These are phyloP conservation scores for Podaxis pistillaris DNA, from an alignment of 768 basidiomycete species.

Conservation along the genomic window DNA sequence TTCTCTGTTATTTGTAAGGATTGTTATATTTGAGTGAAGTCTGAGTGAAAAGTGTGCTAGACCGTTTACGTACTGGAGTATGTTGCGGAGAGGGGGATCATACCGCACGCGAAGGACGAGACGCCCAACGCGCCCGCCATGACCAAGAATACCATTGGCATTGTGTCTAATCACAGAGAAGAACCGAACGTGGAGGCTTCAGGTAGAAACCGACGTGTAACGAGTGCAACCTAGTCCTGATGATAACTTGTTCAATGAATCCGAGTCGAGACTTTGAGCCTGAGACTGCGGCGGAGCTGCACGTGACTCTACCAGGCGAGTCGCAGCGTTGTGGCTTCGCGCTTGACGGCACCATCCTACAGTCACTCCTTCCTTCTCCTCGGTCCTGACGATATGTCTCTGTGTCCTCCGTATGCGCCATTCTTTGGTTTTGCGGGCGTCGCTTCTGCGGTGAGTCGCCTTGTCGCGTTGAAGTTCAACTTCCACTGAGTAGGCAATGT, in stretches of 20 bases:
- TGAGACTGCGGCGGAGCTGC: neutral
- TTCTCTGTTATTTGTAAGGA: slow-evolving; percentile 24
- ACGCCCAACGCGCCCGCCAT: slow-evolving; percentile 65
- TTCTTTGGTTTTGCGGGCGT: slow-evolving; percentile 99
- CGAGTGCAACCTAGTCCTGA: neutral
- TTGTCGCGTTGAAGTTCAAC: neutral
- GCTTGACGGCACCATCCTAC: neutral
- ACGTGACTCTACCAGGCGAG: neutral
- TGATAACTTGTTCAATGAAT: neutral
- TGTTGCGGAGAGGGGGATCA: slow-evolving; percentile 70
- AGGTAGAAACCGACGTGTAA: neutral
- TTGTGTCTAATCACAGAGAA: slow-evolving; percentile 15
- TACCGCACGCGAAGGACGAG: slow-evolving; percentile 66
- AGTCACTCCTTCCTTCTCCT: neutral
- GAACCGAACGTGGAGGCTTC: neutral
- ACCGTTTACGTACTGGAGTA: slow-evolving; percentile 57
- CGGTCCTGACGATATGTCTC: slow-evolving; percentile 41
- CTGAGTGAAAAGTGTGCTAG: slow-evolving; percentile 16
- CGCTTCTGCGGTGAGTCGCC: slow-evolving; percentile 74
- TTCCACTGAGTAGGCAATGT: neutral
- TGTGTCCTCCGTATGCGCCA: slow-evolving; percentile 91
- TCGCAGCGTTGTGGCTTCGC: neutral
- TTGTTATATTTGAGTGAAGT: slow-evolving; percentile 9
- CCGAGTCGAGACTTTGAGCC: neutral
- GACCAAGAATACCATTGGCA: slow-evolving; percentile 41